Evolutionary conservation across 2,329 filamentous ascomycete genomes (phyloP), one percentile per base, ranked within the genome.

Genomic region (Ceratocystis cacaofunesta): DNA sequence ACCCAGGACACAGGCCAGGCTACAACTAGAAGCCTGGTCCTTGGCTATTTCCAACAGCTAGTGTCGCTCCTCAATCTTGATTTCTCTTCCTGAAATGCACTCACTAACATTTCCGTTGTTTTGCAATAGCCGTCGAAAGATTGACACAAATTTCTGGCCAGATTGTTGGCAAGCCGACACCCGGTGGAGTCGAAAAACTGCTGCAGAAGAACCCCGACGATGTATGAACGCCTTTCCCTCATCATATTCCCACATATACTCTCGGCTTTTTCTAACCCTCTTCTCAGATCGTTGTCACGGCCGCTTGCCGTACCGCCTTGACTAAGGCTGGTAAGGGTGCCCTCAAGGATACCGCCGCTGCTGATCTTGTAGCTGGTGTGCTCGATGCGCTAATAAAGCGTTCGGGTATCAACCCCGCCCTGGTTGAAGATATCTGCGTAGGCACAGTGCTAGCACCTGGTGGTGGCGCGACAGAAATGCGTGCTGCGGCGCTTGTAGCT

Each of bases 391-490:
- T 97, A 69, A 81, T 97, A 73, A 80, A 88, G 66, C 89, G 90
- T 71, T 96, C 92, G 70, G 85, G 86, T 70, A 95, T 97, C 76
- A 89, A 96, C 77, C 92, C 94, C 25, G 79, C 79, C 46, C 81
- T 94, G 44, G 90, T 99, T 61, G 90, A 97, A 76, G 94, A 99
- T 74, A 87, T 99, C 70, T 88, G 88, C 63, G 92, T 97, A 67
- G 94, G 94, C 70, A 88, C 87, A 65, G 94, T 99, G 36, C 85
- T 99, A 61, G 85, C 92, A 19, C 92, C 92, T 43, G 94, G 94
- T 68, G 94, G 91, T 70, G 94, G 92, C 70, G 94, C 94, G 25
- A 97, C 94, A 60, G 94, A 97, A 79, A 96, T 96, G 85, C 88
- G 94, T 70, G 94, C 91, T 68, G 94, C 94, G 44, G 87, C 87